phyloP scores from a whole-genome alignment of 148 eudicot genomes.

The Camellia lanceoleosa region DNA sequence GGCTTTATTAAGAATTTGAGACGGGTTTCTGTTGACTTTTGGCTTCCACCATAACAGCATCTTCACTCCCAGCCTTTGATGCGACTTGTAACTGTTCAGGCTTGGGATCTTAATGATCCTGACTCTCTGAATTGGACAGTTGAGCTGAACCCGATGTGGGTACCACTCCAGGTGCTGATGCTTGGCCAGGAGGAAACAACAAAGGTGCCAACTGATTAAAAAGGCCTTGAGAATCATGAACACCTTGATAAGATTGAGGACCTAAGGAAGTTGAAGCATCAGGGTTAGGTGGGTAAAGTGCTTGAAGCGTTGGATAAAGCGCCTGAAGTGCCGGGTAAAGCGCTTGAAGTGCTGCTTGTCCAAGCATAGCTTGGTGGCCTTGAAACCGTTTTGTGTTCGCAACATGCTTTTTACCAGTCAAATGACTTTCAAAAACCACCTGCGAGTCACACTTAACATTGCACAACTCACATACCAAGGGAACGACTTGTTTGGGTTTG shows the following conservation, averaged over 20 bases:
- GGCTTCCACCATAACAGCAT: constrained; percentile 10
- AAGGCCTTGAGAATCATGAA: constrained; percentile 33
- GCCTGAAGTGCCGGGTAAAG: constrained; percentile 55
- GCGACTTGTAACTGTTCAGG: constrained; percentile 19
- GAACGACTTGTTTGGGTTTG: constrained; percentile 46
- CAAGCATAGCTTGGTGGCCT: constrained; percentile 48
- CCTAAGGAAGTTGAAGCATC: constrained; percentile 31
- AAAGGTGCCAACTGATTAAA: constrained; percentile 42
- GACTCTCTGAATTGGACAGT: neutral
- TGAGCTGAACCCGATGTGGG: constrained; percentile 2
- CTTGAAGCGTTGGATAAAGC: constrained; percentile 40
- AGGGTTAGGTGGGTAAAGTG: constrained; percentile 40
- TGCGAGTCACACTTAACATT: constrained; percentile 71
- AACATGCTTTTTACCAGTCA: constrained; percentile 70
- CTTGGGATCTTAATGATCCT: constrained; percentile 11
- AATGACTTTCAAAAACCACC: constrained; percentile 58
- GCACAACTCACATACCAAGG: constrained; percentile 63
- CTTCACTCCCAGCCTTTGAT: constrained; percentile 14
- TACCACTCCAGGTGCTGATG: constrained; percentile 22
- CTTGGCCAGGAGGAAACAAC: constrained; percentile 35
- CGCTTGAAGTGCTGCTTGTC: constrained; percentile 49
- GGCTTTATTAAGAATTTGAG: neutral
- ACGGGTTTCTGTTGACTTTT: constrained; percentile 13
- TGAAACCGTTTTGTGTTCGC: constrained; percentile 50
- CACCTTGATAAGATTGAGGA: constrained; percentile 37